A percentile compares a stretch with the other conserved stretches of the same genome.
phyloP scores from a whole-genome alignment of 1,139 yeast genomes.

The Kurtzmaniella quercitrusa region DNA sequence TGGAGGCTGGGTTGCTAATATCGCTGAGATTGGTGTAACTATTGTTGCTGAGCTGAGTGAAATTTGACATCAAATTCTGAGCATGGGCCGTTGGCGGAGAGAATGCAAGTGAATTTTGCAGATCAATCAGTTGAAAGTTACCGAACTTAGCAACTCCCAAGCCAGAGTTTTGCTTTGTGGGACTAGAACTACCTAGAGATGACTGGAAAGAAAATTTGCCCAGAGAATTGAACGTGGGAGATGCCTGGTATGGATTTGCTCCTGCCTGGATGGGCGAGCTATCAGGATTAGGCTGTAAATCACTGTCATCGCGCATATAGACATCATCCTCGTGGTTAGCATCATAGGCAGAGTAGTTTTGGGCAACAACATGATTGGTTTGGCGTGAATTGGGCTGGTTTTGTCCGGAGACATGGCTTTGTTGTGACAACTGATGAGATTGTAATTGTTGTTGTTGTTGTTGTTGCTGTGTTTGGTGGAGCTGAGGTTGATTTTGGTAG shows the following conservation, averaged over 20 bases:
- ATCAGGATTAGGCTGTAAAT: constrained; percentile 8
- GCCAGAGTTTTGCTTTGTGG: constrained; percentile 1
- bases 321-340: constrained; percentile 12
- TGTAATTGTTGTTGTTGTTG: constrained; percentile 7
- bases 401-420: too few relatives aligned
- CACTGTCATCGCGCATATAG: not conserved
- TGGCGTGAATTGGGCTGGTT: not conserved
- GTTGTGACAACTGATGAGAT: constrained; percentile 3
- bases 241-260: constrained; percentile 13
- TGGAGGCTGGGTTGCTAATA: constrained; percentile 23
- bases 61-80: constrained; percentile 15
- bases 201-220: constrained; percentile 8
- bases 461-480: constrained; percentile 9
- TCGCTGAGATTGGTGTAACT: constrained; percentile 41
- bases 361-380: not conserved
- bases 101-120: constrained; percentile 30
- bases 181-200: constrained; percentile 6
- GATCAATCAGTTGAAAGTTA: constrained; percentile 38
- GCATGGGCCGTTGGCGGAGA: constrained; percentile 31
- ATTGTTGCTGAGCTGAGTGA: constrained; percentile 41
- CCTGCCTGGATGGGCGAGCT: constrained; percentile 9
- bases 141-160: constrained; percentile 8
- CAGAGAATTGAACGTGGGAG: constrained; percentile 22
- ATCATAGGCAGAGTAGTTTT: not conserved
- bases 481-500: constrained; percentile 13